Evolutionary conservation across 2,329 filamentous ascomycete species (phyloP).

Genomic region (Arthrobotrys iridis): DNA sequence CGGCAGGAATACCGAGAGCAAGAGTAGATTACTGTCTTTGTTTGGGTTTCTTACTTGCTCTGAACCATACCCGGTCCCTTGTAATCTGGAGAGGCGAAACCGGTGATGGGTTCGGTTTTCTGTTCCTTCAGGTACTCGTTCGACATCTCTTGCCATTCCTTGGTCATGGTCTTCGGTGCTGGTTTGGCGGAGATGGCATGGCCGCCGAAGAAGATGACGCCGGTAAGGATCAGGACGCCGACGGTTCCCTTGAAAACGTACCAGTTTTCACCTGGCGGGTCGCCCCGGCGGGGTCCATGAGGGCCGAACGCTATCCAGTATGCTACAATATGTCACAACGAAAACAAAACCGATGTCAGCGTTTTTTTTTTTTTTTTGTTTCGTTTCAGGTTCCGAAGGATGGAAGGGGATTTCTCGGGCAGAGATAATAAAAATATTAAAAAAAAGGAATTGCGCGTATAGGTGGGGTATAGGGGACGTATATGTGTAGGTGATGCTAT

Average conservation of each 20-base stretch:
- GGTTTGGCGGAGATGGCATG: slow-evolving; percentile 75
- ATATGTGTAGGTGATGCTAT: too few species aligned
- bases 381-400: neutral
- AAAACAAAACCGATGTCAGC: neutral
- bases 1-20: neutral
- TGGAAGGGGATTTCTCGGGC: neutral
- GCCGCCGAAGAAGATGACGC: slow-evolving; percentile 76
- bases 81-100: slow-evolving; percentile 82
- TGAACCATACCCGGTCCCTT: slow-evolving; percentile 81
- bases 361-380: too few species aligned
- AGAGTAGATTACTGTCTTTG: neutral
- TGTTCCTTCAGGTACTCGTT: slow-evolving; percentile 93
- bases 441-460: too few species aligned
- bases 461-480: neutral
- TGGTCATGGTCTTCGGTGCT: slow-evolving; percentile 86
- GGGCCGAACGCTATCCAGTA: slow-evolving; percentile 99
- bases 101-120: slow-evolving; percentile 86
- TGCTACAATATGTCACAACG: slow-evolving; percentile 74
- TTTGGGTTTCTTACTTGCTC: slow-evolving; percentile 56
- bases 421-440: neutral
- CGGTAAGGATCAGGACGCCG: slow-evolving; percentile 73
- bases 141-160: slow-evolving; percentile 94
- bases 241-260: slow-evolving; percentile 79
- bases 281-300: slow-evolving; percentile 86
- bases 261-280: slow-evolving; percentile 84